A percentile compares a stretch with the other conserved stretches of the same genome.
phyloP scores from a whole-genome alignment of 176 grass and related monocot species.

The Leersia perrieri region DNA sequence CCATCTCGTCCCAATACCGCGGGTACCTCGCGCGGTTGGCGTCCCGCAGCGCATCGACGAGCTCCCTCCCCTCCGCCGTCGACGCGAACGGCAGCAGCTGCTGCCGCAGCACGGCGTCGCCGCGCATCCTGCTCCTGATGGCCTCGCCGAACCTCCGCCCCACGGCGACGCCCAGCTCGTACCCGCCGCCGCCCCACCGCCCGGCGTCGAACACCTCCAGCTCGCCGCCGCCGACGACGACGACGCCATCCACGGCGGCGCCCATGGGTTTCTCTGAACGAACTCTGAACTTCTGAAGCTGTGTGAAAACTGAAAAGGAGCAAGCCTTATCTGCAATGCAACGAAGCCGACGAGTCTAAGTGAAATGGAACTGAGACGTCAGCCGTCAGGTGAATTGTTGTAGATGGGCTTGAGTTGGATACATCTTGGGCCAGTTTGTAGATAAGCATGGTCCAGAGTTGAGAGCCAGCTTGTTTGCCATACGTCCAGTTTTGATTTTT shows the following conservation, averaged over 20 bases:
- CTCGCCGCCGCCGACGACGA: constrained; percentile 16
- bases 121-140: constrained; percentile 62
- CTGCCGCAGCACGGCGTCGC: constrained; percentile 53
- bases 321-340: background rate
- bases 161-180: constrained; percentile 47
- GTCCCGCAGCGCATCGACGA: constrained; percentile 52
- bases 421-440: too few relatives aligned
- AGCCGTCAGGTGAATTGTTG: too few relatives aligned
- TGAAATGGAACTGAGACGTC: too few relatives aligned
- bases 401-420: too few relatives aligned
- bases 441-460: too few relatives aligned
- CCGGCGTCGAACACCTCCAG: constrained; percentile 58
- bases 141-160: constrained; percentile 51
- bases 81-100: constrained; percentile 76
- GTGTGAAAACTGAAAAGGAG: background rate
- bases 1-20: constrained; percentile 70
- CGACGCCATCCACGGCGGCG: background rate
- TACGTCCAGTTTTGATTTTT: too few relatives aligned
- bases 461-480: too few relatives aligned
- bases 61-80: constrained; percentile 32
- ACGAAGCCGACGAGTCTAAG: background rate
- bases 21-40: constrained; percentile 59
- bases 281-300: background rate
- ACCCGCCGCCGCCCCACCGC: constrained; percentile 33
- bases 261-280: background rate